Evolutionary conservation across 1,284 basidiomycete species (phyloP), one percentile per base, ranked within the genome.

Genomic region (Apiotrichum sp.): DNA sequence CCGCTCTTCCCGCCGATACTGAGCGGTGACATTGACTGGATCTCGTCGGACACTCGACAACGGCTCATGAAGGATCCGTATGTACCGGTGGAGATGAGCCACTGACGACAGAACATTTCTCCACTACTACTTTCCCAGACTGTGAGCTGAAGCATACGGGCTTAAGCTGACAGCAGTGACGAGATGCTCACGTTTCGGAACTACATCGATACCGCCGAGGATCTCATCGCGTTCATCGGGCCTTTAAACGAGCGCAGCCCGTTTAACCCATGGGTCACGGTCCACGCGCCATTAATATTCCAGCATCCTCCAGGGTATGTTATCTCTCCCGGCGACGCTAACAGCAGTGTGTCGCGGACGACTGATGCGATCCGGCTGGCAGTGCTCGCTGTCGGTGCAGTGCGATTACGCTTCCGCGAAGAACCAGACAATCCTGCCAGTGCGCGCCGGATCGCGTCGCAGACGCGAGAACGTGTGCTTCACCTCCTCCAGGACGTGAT

Each of bases 241-340:
- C 63, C 61, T 1, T 39, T 53, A 2, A 56, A 58, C 41, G 57
- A 57, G 29, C 50, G 47, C 40, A 52, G 49, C 40, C 67, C 68
- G 3, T 73, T 69, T 62, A 73, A 74, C 55, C 72, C 72, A 0
- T 74, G 72, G 72, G 54, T 74, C 9, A 57, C 58, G 10, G 59
- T 71, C 4, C 72, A 74, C 50, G 71, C 71, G 1, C 66, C 71
- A 4, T 56, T 71, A 8, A 70, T 69, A 0, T 70, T 74, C 54
- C 63, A 56, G 10, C 61, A 68, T 45, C 57, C 63, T 2, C 71
- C 70, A 6, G 66, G 67, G 67, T 71, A 42, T 38, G 69, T 38
- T 29, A 38, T 8, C 7, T 36, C 13, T 13, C 31, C 14, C 34
- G 31, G 9, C n/a, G 14, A 51, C 34, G 29, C 32, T 34, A n/a